Evolutionary conservation across 805 yeast species (phyloP), one percentile per base, ranked within the genome.

Genomic region (Myxozyma udenii): DNA sequence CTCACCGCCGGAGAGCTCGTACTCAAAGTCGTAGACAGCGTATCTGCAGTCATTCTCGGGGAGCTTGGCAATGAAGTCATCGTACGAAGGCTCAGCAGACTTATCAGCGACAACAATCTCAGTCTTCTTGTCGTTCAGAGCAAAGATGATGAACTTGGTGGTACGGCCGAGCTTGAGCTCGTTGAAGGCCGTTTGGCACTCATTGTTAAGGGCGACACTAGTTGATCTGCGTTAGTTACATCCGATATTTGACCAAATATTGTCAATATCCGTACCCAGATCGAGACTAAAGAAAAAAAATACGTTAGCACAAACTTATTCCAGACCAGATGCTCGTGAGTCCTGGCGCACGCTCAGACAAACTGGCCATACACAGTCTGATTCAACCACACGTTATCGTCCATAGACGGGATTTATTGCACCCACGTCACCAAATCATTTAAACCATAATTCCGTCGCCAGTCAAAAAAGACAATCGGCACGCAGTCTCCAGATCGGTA

Each of bases 11-110:
- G 85, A 80, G 55, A 87, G 75, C 72, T 89, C 95, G 74, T 90
- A 93, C 76, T 91, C 97, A 66, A 93, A 91, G 75, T 91, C 98
- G 75, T 88, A 93, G 51, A 93, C 83, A 55, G 98, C 98, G 71
- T 93, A 93, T 72, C 90, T 83, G 75, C 97, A 88, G 69, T 91
- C 96, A 70, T 86, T 80, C 76, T 93, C 98, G 64, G 98, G 96
- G 66, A 93, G 81, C 68, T 85, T 80, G 69, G 81, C 88, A 65
- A 91, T 74, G 74, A 93, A 93, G 35, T 81, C 74, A 65, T 93
- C 98, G 74, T 93, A 93, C 63, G 83, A 85, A 35, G 65, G 67
- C 22, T 82, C 85, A 47, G 77, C 73, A 49, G 96, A 88, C 57
- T 91, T 86, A 71, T 84, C 80, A 66, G 83, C 90, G 56, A 93